Evolutionary conservation across 176 grass and related monocot species (phyloP), one percentile per base, ranked within the genome.

Genomic region (Microstegium vimineum): DNA sequence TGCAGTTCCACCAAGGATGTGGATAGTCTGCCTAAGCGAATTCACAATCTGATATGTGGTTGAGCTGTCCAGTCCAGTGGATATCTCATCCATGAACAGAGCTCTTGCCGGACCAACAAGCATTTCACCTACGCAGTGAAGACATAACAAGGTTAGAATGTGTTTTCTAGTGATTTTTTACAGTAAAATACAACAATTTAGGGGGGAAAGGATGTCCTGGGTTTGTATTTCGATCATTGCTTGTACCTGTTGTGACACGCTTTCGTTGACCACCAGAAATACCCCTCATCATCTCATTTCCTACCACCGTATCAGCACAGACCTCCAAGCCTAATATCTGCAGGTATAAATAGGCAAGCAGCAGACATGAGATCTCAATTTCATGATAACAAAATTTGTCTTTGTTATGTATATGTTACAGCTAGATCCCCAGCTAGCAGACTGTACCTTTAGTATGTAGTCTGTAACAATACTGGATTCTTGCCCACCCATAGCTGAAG

Each of bases 31-130:
- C 81, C 93, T 91, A 33, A 98, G 90, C 2, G 93, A 98, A 49
- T 95, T 93, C 28, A 98, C 87, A 63, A 98, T 97, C 81, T 97
- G 94, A 71, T 92, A 97, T 17, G 96, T 95, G 1, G 96, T 98
- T 11, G 96, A 98, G 89, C 93, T 98, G 59, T 98, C 93, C 22
- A 98, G 90, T 11, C 96, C 96, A 62, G 96, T 98, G 0, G 96
- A 98, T 66, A 98, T 98, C 87, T 98, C 93, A 27, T 98, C 96
- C 38, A 40, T 40, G 38, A 40, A 40, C 38, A 40, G 8, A 10
- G 38, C 38, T 10, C 10, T 40, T 3, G 38, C 38, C 2, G 38
- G 38, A 40, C 38, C 38, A 10, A 40, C 38, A 40, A 40, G 38
- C 38, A 40, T 40, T 10, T 40, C 38, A 2, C 38, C 8, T 40